Evolutionary conservation across 129 eudicot genomes (phyloP).

Genomic region (Silybum marianum): DNA sequence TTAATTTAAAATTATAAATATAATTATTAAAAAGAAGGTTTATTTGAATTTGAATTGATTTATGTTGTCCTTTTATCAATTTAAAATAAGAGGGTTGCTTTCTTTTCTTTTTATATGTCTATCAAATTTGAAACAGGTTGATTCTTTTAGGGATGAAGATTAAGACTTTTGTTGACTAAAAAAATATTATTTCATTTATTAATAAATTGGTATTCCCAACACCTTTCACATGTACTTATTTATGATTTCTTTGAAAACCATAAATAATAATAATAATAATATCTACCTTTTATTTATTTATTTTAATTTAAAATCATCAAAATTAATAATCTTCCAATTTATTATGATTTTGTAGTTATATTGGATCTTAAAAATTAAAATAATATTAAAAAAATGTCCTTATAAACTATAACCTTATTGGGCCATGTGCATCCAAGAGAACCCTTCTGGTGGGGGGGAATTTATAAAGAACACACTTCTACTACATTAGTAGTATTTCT

Average conservation of each 20-base stretch:
- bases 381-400: too few species aligned
- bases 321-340: too few species aligned
- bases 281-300: too few species aligned
- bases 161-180: constrained; percentile 29
- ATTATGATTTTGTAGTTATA: too few species aligned
- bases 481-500: not conserved
- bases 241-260: not conserved
- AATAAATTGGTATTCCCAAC: constrained; percentile 20
- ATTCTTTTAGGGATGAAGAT: constrained; percentile 28
- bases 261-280: too few species aligned
- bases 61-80: not conserved
- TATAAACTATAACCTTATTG: not conserved
- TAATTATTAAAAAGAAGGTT: not conserved
- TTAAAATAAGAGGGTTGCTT: constrained; percentile 26
- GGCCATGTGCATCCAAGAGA: constrained; percentile 24
- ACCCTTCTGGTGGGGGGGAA: constrained; percentile 4
- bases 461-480: not conserved
- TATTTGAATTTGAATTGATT: not conserved
- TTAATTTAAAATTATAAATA: not conserved
- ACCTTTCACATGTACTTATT: constrained; percentile 17
- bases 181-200: not conserved
- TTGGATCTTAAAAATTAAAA: too few species aligned
- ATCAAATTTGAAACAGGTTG: constrained; percentile 27
- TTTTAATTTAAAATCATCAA: too few species aligned
- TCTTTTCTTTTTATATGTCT: constrained; percentile 21